These are phyloP conservation scores for Candida tunisiensis DNA, from an alignment of 1,139 yeast genomes.

Conservation along the genomic window DNA sequence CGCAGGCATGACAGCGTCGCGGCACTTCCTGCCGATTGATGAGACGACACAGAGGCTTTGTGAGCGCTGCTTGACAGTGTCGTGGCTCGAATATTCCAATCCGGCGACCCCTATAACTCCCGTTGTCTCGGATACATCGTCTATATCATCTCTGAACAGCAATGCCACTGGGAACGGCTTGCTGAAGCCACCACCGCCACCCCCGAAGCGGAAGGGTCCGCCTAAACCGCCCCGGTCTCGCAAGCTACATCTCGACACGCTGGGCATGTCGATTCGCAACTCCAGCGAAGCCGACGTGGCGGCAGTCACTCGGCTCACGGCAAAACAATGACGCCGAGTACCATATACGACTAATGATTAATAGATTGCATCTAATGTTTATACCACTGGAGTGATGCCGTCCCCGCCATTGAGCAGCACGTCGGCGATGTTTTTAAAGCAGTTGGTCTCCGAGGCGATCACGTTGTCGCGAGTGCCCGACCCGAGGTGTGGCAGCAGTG, in stretches of 20 bases:
- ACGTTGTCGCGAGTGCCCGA: not conserved
- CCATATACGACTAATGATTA: too few species aligned
- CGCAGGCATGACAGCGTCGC: conserved; percentile 11
- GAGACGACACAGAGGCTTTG: conserved; percentile 41
- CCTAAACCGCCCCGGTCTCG: not conserved
- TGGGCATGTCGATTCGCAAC: conserved; percentile 6
- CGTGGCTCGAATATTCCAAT: conserved; percentile 35
- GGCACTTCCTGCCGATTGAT: too few species aligned
- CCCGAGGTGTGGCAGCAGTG: conserved; percentile 35
- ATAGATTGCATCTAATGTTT: not conserved
- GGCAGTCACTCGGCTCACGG: conserved; percentile 1
- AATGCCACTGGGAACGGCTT: too few species aligned
- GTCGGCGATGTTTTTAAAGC: not conserved
- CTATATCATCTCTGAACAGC: too few species aligned
- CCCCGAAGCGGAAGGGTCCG: too few species aligned
- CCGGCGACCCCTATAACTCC: too few species aligned
- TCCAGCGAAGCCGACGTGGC: conserved; percentile 7
- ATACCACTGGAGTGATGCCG: not conserved
- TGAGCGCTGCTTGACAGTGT: conserved; percentile 38
- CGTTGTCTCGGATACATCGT: too few species aligned
- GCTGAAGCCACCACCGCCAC: too few species aligned
- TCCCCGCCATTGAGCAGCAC: not conserved
- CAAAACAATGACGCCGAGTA: not conserved
- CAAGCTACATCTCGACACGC: not conserved
- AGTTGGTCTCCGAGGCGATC: not conserved